A percentile compares a stretch with the other conserved stretches of the same genome.
Evolutionary conservation across 2,329 filamentous ascomycete species (phyloP).

Genomic region (Microdochium trichocladiopsis): DNA sequence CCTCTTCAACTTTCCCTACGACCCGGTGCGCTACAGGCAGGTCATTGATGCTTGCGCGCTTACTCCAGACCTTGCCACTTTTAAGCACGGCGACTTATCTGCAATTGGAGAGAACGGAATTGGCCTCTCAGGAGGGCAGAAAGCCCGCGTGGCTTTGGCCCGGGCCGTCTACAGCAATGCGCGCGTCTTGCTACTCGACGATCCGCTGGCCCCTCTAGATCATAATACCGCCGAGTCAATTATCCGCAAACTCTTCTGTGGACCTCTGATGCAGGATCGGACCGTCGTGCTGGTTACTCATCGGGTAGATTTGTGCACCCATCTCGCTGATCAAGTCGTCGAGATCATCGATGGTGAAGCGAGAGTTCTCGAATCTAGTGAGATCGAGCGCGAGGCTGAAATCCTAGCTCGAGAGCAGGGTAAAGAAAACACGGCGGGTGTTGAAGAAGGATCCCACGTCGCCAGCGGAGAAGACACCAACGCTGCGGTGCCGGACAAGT

Average conservation of each 20-base stretch:
- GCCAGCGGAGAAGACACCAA: conserved; percentile 30
- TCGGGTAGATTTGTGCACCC: conserved; percentile 67
- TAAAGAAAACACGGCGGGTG: conserved; percentile 12
- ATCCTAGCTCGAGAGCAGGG: conserved; percentile 18
- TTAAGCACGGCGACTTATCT: conserved; percentile 50
- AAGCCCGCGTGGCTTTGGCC: conserved; percentile 55
- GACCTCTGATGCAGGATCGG: conserved; percentile 52
- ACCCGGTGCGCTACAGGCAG: conserved; percentile 46
- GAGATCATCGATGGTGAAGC: conserved; percentile 59
- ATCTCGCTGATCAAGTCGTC: conserved; percentile 67
- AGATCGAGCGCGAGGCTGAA: conserved; percentile 31
- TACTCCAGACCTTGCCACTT: conserved; percentile 44
- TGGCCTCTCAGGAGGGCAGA: conserved; percentile 57
- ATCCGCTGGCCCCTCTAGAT: conserved; percentile 56
- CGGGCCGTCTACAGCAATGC: conserved; percentile 53
- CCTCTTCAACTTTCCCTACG: conserved; percentile 50
- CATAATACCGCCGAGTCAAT: conserved; percentile 55
- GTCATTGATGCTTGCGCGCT: conserved; percentile 57
- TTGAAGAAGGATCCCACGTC: conserved; percentile 21
- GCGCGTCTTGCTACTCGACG: conserved; percentile 52
- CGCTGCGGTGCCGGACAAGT: conserved; percentile 60
- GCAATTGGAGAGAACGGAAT: conserved; percentile 57
- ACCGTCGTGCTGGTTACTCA: conserved; percentile 78
- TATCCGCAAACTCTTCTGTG: conserved; percentile 54
- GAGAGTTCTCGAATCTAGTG: conserved; percentile 36